Evolutionary conservation across 106 monocot species (phyloP), one percentile per base, ranked within the genome.

Genomic region (Dioscorea zingiberensis): DNA sequence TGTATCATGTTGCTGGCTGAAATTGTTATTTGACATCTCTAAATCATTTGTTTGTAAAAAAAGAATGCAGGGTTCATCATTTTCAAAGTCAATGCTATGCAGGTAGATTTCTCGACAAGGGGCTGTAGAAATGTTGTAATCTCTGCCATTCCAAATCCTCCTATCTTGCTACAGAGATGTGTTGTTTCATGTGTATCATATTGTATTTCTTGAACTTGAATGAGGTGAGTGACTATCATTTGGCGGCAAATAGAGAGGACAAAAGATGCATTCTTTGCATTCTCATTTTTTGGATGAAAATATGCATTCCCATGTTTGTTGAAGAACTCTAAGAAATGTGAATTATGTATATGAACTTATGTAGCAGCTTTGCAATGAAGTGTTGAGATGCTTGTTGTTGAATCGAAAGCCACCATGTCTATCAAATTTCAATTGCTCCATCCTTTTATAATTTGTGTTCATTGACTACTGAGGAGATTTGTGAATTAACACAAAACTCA

Each of bases 41-140:
- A 13, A 27, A 21, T 22, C 13, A 21, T 58, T 25, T 67, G n/a
- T n/a, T n/a, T n/a, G n/a, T n/a, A n/a, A n/a, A n/a, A n/a, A n/a
- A n/a, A n/a, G n/a, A n/a, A n/a, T 61, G 60, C 66, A 72, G 77
- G 60, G 30, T 27, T 16, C n/a, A 57, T 10, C 63, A 64, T 17
- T 13, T 5, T 21, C 53, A 14, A 1, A 25, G 44, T 29, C 55
- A 30, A 19, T 21, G 15, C 25, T n/a, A 4, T 25, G 2, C 13
- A n/a, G 21, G 12, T 26, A 21, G 44, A 28, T 22, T 18, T 47
- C 5, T 57, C 44, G 32, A 13, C 28, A 21, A 44, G 5, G 11
- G 2, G 13, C 15, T 25, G 29, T 51, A 23, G 27, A 60, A 38
- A 64, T 55, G 61, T 46, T 66, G 13, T 51, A 21, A 30, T 73